phyloP scores from a whole-genome alignment of 495 filamentous ascomycete genomes.

The Talaromyces trachyspermus region DNA sequence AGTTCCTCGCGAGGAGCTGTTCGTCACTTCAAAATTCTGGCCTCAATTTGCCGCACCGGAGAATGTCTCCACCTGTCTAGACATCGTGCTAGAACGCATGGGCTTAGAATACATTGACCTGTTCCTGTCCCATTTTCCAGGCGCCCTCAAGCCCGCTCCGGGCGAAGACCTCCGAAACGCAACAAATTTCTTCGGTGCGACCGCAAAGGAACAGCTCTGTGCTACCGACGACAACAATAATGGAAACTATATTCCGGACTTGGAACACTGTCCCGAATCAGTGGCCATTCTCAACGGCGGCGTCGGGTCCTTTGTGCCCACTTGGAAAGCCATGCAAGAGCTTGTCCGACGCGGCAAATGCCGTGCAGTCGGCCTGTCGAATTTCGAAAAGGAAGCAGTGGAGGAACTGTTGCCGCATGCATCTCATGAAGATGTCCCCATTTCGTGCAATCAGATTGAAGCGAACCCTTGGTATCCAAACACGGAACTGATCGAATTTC shows the following conservation, averaged over 20 bases:
- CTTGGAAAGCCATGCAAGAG: constrained; percentile 9
- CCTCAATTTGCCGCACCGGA: not conserved
- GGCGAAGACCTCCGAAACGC: not conserved
- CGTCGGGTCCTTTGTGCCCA: not conserved
- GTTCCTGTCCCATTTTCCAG: constrained; percentile 15
- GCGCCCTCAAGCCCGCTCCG: not conserved
- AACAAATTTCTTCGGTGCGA: not conserved
- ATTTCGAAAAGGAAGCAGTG: constrained; percentile 18
- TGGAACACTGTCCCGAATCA: too few species aligned
- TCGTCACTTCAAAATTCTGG: constrained; percentile 58
- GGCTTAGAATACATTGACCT: constrained; percentile 7
- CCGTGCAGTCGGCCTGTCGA: constrained; percentile 16
- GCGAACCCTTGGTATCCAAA: constrained; percentile 19
- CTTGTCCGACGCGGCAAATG: constrained; percentile 3
- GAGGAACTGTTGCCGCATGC: constrained; percentile 13
- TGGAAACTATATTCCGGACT: not conserved
- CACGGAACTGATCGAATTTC: constrained; percentile 16
- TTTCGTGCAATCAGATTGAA: constrained; percentile 22
- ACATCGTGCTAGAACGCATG: constrained; percentile 13
- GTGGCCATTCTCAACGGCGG: too few species aligned
- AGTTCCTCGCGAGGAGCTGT: constrained; percentile 50
- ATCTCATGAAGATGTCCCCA: constrained; percentile 11
- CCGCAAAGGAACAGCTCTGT: too few species aligned
- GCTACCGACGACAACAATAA: too few species aligned
- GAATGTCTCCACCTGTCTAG: constrained; percentile 47